phyloP scores from a whole-genome alignment of 768 basidiomycete species.

The Lactarius psammicola region DNA sequence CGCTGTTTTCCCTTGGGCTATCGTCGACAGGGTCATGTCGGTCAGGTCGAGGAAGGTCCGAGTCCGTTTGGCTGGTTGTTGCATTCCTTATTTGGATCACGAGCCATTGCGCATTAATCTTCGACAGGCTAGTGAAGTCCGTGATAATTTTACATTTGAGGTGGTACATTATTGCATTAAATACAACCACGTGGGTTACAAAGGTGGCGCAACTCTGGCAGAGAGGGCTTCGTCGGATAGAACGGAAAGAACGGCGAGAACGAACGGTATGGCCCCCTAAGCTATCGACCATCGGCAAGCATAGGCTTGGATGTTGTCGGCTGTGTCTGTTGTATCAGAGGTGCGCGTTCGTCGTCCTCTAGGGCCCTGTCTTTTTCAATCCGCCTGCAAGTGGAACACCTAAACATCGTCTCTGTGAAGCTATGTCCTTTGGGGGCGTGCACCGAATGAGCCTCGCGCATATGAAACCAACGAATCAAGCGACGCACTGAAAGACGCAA shows the following conservation, averaged over 20 bases:
- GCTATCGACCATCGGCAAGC: not conserved
- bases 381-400: conserved; percentile 1
- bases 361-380: not conserved
- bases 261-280: not conserved
- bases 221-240: not conserved
- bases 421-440: conserved; percentile 5
- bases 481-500: conserved; percentile 19
- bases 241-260: not conserved
- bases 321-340: conserved; percentile 19
- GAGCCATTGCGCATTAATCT: no score
- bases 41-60: no score
- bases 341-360: conserved; percentile 14
- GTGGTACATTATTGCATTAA: not conserved
- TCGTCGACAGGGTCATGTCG: no score
- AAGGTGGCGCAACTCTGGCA: not conserved
- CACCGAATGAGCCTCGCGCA: no score
- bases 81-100: no score
- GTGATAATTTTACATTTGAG: not conserved
- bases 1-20: conserved; percentile 7
- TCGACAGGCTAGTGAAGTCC: not conserved
- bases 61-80: no score
- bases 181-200: not conserved
- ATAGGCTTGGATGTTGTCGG: conserved; percentile 14
- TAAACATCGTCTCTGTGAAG: conserved; percentile 17
- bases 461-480: not conserved